phyloP scores from a whole-genome alignment of 345 rosid species.

The Dimocarpus longan region DNA sequence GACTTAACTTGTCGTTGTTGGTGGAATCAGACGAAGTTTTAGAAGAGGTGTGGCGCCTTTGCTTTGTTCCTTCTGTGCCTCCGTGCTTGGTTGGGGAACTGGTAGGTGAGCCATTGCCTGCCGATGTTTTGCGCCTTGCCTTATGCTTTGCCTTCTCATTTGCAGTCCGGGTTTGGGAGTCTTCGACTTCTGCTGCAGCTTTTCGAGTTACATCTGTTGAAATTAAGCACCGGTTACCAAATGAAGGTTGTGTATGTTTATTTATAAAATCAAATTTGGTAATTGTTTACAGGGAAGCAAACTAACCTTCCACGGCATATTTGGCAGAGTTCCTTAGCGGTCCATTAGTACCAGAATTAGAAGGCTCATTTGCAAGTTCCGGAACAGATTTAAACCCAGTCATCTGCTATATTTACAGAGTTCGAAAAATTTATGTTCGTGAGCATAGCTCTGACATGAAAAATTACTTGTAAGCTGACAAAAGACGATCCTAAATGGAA shows the following conservation, averaged over 20 bases:
- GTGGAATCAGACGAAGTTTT: slow-evolving; percentile 31
- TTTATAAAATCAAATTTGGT: neutral
- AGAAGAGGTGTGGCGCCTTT: slow-evolving; percentile 36
- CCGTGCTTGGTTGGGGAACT: slow-evolving; percentile 31
- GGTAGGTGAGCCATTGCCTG: slow-evolving; percentile 19
- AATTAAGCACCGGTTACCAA: neutral
- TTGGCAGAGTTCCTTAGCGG: slow-evolving; percentile 7
- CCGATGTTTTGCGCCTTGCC: slow-evolving; percentile 33
- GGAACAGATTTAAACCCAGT: slow-evolving; percentile 30
- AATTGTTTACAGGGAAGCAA: neutral
- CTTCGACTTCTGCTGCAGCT: slow-evolving; percentile 1
- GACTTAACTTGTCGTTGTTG: slow-evolving; percentile 22
- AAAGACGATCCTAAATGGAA: neutral
- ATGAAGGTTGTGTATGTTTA: neutral
- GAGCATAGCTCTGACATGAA: neutral
- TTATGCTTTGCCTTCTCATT: slow-evolving; percentile 40
- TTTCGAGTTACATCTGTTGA: neutral
- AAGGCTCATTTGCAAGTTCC: slow-evolving; percentile 13
- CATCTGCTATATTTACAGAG: slow-evolving; percentile 39
- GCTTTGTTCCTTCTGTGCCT: slow-evolving; percentile 36
- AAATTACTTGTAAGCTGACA: neutral
- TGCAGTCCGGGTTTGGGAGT: slow-evolving; percentile 11
- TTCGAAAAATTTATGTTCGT: neutral
- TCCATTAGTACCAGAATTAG: slow-evolving; percentile 7
- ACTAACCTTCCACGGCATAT: slow-evolving; percentile 28